Percentiles rank a stretch among this genome's conserved stretches.
Evolutionary conservation across 495 filamentous ascomycete genomes (phyloP).

Genomic region (Letharia columbiana): DNA sequence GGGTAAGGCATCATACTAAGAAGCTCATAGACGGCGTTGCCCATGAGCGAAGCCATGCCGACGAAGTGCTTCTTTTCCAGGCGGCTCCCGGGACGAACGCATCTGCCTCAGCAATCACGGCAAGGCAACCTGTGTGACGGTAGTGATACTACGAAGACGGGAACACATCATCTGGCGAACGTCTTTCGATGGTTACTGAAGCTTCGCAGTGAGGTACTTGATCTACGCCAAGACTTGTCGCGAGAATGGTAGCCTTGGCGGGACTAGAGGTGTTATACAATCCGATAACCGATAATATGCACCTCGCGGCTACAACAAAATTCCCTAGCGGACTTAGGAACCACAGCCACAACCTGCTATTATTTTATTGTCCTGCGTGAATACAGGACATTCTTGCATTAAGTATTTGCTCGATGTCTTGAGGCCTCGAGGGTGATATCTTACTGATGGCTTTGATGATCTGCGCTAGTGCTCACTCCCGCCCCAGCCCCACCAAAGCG

Average conservation of each 20-base stretch:
- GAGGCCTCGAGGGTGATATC: too few species aligned
- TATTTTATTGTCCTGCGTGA: too few species aligned
- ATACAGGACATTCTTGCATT: too few species aligned
- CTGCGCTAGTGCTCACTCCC: background rate
- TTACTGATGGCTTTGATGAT: background rate
- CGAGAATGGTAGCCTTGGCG: slow-evolving; percentile 8
- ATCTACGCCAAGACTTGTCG: slow-evolving; percentile 9
- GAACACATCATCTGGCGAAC: background rate
- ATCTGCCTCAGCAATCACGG: slow-evolving; percentile 8
- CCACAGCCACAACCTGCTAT: too few species aligned
- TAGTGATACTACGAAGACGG: background rate
- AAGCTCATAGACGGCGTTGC: slow-evolving; percentile 32
- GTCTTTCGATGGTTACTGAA: background rate
- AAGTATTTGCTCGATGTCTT: too few species aligned
- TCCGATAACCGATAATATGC: background rate
- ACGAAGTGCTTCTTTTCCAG: background rate
- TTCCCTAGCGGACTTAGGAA: background rate
- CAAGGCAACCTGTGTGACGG: background rate
- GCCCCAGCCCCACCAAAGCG: background rate
- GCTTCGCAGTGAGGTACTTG: slow-evolving; percentile 2
- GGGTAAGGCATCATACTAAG: slow-evolving; percentile 28
- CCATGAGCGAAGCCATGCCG: slow-evolving; percentile 33
- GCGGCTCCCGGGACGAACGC: background rate
- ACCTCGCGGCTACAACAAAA: background rate
- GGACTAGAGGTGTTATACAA: background rate